A percentile compares a stretch with the other conserved stretches of the same genome.
Evolutionary conservation across 768 basidiomycete genomes (phyloP).

Genomic region (Coprinellus micaceus): DNA sequence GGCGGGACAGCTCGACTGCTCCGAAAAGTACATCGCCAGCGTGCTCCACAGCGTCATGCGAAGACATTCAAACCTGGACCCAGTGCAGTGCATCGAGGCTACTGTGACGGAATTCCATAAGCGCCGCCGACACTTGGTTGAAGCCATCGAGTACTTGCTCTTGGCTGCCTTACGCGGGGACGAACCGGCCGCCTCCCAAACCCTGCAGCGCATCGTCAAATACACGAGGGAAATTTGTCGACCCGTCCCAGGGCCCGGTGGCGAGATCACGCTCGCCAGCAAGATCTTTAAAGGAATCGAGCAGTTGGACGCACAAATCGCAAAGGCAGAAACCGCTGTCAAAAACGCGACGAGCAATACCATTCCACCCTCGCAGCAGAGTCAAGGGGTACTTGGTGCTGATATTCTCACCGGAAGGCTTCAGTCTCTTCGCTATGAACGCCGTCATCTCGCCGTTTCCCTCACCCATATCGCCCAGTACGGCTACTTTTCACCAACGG

Average conservation of each 20-base stretch:
- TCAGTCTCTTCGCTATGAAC: constrained; percentile 72
- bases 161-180: constrained; percentile 55
- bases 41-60: constrained; percentile 63
- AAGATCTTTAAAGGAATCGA: constrained; percentile 66
- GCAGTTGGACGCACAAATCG: constrained; percentile 48
- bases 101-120: constrained; percentile 67
- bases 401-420: constrained; percentile 66
- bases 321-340: constrained; percentile 51
- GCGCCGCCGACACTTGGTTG: constrained; percentile 65
- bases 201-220: constrained; percentile 47
- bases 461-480: constrained; percentile 61
- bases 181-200: constrained; percentile 38
- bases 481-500: constrained; percentile 55
- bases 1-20: constrained; percentile 75
- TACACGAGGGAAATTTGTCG: constrained; percentile 57
- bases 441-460: constrained; percentile 61
- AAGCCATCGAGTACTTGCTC: constrained; percentile 66
- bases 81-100: constrained; percentile 57
- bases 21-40: constrained; percentile 74
- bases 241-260: constrained; percentile 26
- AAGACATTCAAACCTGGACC: constrained; percentile 59
- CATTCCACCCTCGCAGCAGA: constrained; percentile 49
- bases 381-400: constrained; percentile 57
- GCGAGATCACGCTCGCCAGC: constrained; percentile 44
- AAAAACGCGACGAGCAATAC: constrained; percentile 66